phyloP scores from a whole-genome alignment of 331 rosid species.

The Quercus lobata region DNA sequence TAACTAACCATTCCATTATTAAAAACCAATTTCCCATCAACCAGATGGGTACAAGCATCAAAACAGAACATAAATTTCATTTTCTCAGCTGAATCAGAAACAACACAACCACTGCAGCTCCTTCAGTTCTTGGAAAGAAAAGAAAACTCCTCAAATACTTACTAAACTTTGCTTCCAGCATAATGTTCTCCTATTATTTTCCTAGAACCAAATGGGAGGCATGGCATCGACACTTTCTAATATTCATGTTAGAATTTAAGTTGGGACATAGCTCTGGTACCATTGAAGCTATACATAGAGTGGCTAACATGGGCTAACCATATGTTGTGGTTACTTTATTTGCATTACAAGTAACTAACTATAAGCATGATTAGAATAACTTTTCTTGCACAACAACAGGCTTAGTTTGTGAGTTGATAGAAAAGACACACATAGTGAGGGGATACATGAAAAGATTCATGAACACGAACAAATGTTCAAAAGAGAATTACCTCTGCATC shows the following conservation, averaged over 20 bases:
- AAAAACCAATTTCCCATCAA: background rate
- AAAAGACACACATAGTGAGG: no score
- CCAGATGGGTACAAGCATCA: background rate
- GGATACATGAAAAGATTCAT: background rate
- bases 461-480: background rate
- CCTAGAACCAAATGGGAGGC: background rate
- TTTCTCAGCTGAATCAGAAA: background rate
- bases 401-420: no score
- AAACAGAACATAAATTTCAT: background rate
- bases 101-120: background rate
- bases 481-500: constrained; percentile 81
- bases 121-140: background rate
- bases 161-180: background rate
- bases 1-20: background rate
- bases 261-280: no score
- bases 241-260: background rate
- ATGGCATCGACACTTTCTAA: background rate
- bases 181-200: background rate
- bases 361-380: no score
- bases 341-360: no score
- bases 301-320: no score
- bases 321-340: no score
- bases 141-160: background rate
- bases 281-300: no score
- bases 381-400: no score